Percentiles rank a stretch among this genome's conserved stretches.
Evolutionary conservation across 2,329 filamentous ascomycete genomes (phyloP).

Genomic region (Claviceps monticola): DNA sequence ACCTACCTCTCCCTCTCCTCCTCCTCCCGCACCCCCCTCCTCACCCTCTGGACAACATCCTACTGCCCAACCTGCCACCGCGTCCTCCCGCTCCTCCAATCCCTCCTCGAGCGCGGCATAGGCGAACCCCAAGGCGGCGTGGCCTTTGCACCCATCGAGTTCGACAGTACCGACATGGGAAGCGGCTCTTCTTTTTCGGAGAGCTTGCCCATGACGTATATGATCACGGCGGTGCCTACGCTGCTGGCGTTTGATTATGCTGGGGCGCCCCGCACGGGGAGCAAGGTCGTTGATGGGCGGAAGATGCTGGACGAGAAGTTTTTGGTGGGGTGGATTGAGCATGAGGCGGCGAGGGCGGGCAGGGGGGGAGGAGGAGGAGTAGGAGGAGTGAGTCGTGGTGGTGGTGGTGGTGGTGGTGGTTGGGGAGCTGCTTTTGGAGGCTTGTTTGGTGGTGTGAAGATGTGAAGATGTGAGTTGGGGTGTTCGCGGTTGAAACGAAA

Average conservation of each 20-base stretch:
- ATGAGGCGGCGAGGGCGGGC: constrained; percentile 28
- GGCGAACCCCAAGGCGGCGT: constrained; percentile 44
- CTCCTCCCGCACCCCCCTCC: constrained; percentile 38
- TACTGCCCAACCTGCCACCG: constrained; percentile 41
- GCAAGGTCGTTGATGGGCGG: constrained; percentile 34
- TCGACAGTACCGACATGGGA: constrained; percentile 45
- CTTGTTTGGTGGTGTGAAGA: constrained; percentile 24
- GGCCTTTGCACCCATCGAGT: constrained; percentile 39
- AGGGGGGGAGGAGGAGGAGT: constrained; percentile 24
- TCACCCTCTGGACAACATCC: constrained; percentile 47
- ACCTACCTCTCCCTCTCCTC: constrained; percentile 42
- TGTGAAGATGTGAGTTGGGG: constrained; percentile 6
- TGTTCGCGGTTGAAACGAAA: no score
- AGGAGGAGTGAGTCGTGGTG: constrained; percentile 18
- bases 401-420: constrained; percentile 17
- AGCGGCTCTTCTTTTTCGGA: constrained; percentile 12
- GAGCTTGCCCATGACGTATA: constrained; percentile 36
- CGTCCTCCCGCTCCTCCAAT: constrained; percentile 33
- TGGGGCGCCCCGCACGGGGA: constrained; percentile 35
- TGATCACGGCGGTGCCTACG: constrained; percentile 45
- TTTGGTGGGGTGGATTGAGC: constrained; percentile 37
- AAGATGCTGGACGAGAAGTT: constrained; percentile 35
- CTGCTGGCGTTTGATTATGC: constrained; percentile 44
- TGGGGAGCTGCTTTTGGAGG: constrained; percentile 22
- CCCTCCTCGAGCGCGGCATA: constrained; percentile 34